Percentiles rank a stretch among this genome's conserved stretches.
Conservation (phyloP, 2,329 filamentous ascomycete genomes). For the Diaporthe sp. region DNA sequence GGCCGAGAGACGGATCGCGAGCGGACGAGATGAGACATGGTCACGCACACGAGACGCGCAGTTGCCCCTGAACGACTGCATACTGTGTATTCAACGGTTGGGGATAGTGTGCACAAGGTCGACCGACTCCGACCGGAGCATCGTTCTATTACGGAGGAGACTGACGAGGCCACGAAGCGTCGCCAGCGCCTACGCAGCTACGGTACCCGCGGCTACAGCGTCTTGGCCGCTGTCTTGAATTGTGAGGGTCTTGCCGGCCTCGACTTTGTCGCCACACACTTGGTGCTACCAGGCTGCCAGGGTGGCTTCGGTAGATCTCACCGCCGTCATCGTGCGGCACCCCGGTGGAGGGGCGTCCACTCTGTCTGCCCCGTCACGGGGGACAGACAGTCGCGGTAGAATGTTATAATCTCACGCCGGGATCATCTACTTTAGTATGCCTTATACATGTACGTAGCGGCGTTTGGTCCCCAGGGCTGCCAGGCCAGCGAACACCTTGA, state of each 20-base stretch:
- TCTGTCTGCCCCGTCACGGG: neutral
- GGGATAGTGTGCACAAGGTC: neutral
- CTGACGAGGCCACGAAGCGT: neutral
- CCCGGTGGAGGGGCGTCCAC: conserved; percentile 9
- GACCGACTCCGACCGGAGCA: neutral
- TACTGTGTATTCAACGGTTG: conserved; percentile 12
- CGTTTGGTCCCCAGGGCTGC: neutral
- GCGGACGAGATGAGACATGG: conserved; percentile 25
- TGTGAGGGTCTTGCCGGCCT: neutral
- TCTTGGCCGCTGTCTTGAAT: neutral
- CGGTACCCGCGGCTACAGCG: conserved; percentile 14
- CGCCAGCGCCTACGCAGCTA: neutral
- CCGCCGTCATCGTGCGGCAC: conserved; percentile 27
- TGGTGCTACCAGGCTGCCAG: neutral
- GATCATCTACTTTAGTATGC: neutral
- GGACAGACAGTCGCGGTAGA: neutral
- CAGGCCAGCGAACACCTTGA: neutral
- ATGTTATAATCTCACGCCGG: neutral
- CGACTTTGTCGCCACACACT: neutral
- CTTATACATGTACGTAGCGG: neutral
- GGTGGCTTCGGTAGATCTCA: conserved; percentile 29
- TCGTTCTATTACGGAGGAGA: neutral
- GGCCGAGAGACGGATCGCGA: neutral
- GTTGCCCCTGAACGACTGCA: neutral
- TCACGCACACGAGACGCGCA: conserved; percentile 21